A percentile compares a stretch with the other conserved stretches of the same genome.
These are phyloP conservation scores for Pythium volutum DNA, from an alignment of 352 stramenopile species.

Conservation along the genomic window DNA sequence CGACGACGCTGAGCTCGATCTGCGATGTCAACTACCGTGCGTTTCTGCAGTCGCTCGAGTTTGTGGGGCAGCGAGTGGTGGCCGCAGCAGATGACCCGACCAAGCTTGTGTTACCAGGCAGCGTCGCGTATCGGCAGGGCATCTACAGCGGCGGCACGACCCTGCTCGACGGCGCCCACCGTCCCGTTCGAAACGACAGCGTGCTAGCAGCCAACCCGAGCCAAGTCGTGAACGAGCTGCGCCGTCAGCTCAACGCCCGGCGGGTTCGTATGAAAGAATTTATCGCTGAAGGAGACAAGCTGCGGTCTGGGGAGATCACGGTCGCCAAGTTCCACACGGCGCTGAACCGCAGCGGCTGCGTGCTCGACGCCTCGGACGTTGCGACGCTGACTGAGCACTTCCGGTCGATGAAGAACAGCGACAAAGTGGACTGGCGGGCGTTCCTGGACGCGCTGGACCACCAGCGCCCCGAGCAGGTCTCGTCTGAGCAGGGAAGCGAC, in stretches of 20 bases:
- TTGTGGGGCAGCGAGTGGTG: slow-evolving; percentile 29
- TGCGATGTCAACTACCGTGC: slow-evolving; percentile 85
- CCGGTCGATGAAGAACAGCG: slow-evolving; percentile 44
- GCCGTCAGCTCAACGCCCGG: slow-evolving; percentile 55
- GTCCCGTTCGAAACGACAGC: slow-evolving; percentile 31
- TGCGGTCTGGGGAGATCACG: slow-evolving; percentile 78
- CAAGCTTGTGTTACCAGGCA: slow-evolving; percentile 40
- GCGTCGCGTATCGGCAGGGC: slow-evolving; percentile 59
- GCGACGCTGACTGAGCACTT: slow-evolving; percentile 64
- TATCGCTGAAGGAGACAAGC: slow-evolving; percentile 71
- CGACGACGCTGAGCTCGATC: slow-evolving; percentile 57
- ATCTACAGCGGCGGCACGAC: slow-evolving; percentile 38
- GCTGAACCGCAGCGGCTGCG: slow-evolving; percentile 74
- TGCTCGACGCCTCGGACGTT: slow-evolving; percentile 62
- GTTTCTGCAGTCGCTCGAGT: slow-evolving; percentile 64
- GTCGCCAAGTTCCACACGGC: slow-evolving; percentile 85
- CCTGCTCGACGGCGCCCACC: slow-evolving; percentile 29
- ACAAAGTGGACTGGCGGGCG: slow-evolving; percentile 79
- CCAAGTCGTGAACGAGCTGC: slow-evolving; percentile 54
- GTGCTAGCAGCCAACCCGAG: slow-evolving; percentile 29
- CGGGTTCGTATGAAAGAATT: slow-evolving; percentile 85
- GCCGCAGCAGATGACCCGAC: slow-evolving; percentile 22
- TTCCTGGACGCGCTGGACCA: slow-evolving; percentile 64
- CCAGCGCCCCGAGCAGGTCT: background rate
- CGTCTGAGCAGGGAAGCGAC: background rate